Percentiles rank a stretch among this genome's conserved stretches.
Evolutionary conservation across 179 eudicot species (phyloP).

Genomic region (Silene vulgaris): DNA sequence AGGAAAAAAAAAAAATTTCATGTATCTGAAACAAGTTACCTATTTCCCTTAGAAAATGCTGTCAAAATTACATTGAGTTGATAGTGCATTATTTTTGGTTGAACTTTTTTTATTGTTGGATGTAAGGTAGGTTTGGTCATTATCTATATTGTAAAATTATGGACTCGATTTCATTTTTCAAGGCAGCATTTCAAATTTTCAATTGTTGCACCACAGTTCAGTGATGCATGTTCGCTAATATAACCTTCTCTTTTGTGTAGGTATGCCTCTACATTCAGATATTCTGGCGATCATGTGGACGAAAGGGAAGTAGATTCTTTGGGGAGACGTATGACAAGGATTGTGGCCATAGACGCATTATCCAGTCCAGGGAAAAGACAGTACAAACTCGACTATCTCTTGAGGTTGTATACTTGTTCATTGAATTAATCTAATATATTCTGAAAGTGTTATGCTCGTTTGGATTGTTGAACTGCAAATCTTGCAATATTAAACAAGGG

Average conservation of each 20-base stretch:
- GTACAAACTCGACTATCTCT: conserved; percentile 49
- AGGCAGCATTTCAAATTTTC: not conserved
- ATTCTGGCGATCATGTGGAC: conserved; percentile 63
- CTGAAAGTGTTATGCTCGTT: not conserved
- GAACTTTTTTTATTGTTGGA: not conserved
- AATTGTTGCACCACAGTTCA: conserved; percentile 9
- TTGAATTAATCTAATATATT: not conserved
- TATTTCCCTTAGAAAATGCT: not conserved
- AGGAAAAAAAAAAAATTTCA: not conserved
- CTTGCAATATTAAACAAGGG: not conserved
- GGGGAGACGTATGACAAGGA: conserved; percentile 71
- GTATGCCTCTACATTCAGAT: conserved; percentile 77
- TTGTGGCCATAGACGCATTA: conserved; percentile 82
- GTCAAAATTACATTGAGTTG: not conserved
- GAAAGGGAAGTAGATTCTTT: conserved; percentile 44
- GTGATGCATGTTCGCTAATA: not conserved
- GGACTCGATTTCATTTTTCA: conserved; percentile 6
- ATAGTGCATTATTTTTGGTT: not conserved
- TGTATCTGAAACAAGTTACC: not conserved
- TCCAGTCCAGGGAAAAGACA: conserved; percentile 62
- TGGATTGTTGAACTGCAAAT: not conserved
- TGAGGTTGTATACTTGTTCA: conserved; percentile 41
- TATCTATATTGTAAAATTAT: not conserved
- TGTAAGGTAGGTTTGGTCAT: not conserved
- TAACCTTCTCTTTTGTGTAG: conserved; percentile 27